A percentile compares a stretch with the other conserved stretches of the same genome.
Conservation (phyloP, 2,329 filamentous ascomycete genomes). For the Aspergillus neoniger region DNA sequence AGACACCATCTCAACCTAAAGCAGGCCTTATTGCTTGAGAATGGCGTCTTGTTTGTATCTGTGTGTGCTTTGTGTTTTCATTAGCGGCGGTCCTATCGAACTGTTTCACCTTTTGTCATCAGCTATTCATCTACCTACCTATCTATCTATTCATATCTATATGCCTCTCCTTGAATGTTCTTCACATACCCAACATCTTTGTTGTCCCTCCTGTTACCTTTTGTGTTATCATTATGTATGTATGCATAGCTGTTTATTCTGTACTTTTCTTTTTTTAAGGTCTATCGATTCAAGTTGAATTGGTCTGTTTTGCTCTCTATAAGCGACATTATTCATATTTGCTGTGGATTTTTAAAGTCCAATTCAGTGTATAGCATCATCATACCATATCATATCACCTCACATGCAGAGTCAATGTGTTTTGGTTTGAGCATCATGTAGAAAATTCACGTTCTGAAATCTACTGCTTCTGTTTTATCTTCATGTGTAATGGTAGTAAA, state of each 20-base stretch:
- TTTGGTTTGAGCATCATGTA: constrained; percentile 5
- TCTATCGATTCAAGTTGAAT: neutral
- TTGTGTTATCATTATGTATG: neutral
- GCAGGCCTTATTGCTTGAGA: neutral
- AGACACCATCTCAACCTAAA: neutral
- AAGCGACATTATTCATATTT: neutral
- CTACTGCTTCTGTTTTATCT: neutral
- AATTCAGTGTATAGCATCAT: neutral
- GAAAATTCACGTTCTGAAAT: neutral
- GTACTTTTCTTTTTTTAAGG: neutral
- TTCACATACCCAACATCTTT: constrained; percentile 9
- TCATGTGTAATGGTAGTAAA: neutral
- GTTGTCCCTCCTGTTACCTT: neutral
- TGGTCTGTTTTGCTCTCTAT: neutral
- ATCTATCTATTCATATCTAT: neutral
- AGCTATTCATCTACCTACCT: neutral
- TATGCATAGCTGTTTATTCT: constrained; percentile 3
- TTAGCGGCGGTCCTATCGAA: neutral
- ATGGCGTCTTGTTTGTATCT: neutral
- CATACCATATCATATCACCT: neutral
- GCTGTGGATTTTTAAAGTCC: neutral
- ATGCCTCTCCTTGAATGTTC: neutral
- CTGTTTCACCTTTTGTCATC: neutral
- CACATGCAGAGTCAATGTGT: neutral
- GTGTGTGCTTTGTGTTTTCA: neutral